These are phyloP conservation scores for Martensiomyces pterosporus DNA, from an alignment of 192 early-diverging fungal genomes.

Conservation along the genomic window DNA sequence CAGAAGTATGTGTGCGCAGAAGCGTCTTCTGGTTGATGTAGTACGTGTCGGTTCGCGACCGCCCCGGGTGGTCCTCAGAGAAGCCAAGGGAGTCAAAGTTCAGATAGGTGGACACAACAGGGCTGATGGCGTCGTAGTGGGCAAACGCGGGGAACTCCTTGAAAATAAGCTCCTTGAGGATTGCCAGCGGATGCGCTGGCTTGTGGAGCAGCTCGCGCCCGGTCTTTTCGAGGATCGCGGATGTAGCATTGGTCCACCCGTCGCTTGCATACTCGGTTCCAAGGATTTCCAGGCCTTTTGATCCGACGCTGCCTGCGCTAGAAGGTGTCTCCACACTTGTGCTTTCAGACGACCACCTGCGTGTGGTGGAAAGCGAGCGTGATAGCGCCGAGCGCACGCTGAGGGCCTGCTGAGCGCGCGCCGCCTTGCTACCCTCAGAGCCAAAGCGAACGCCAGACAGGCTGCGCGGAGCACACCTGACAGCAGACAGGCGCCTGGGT, in stretches of 20 bases:
- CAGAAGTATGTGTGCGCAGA: conserved; percentile 90
- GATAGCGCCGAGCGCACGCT: no score
- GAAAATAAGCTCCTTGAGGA: conserved; percentile 78
- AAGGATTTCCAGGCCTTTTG: conserved; percentile 9
- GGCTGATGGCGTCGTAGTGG: conserved; percentile 62
- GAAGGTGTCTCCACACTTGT: no score
- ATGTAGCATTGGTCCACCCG: conserved; percentile 71
- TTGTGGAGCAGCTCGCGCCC: conserved; percentile 71
- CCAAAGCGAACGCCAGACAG: no score
- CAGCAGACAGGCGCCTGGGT: no score
- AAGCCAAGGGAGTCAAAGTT: conserved; percentile 95
- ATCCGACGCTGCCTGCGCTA: conserved; percentile 1
- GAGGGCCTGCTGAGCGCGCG: no score
- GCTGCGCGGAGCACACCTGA: no score
- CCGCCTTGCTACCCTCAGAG: no score
- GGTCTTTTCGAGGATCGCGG: conserved; percentile 71
- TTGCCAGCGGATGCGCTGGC: conserved; percentile 80
- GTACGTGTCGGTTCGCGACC: conserved; percentile 85
- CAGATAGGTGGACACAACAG: conserved; percentile 75
- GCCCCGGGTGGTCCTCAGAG: conserved; percentile 73
- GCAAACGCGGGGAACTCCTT: conserved; percentile 65
- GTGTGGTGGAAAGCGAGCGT: no score
- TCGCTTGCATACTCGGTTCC: conserved; percentile 51
- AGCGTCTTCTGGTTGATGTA: conserved; percentile 79
- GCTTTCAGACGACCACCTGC: conserved; percentile 3